Percentiles rank a stretch among this genome's conserved stretches.
Evolutionary conservation across 352 stramenopile species (phyloP).

Genomic region (Phytophthora constricta): DNA sequence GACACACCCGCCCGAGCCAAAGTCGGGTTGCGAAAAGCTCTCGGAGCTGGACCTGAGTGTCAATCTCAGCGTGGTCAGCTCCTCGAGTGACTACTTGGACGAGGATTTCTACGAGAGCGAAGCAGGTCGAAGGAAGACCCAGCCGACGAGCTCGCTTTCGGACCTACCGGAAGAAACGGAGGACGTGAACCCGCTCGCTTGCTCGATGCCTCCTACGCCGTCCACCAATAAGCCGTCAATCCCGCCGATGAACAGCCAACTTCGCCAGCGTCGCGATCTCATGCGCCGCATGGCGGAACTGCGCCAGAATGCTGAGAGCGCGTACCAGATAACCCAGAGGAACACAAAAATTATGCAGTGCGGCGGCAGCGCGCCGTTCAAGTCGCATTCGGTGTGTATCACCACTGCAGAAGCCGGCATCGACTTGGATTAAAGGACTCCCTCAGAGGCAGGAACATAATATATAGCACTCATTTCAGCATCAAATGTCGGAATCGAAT

Average conservation of each 20-base stretch:
- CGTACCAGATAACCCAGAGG: conserved; percentile 35
- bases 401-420: conserved; percentile 9
- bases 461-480: no score
- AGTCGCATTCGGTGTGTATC: conserved; percentile 21
- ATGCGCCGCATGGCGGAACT: conserved; percentile 41
- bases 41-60: conserved; percentile 20
- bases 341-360: conserved; percentile 38
- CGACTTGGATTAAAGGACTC: conserved; percentile 19
- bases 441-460: conserved; percentile 1
- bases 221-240: conserved; percentile 10
- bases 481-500: no score
- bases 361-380: conserved; percentile 4
- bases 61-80: conserved; percentile 24
- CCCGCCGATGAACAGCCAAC: conserved; percentile 17
- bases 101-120: conserved; percentile 27
- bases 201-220: conserved; percentile 20
- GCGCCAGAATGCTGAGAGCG: conserved; percentile 38
- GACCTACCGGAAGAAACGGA: conserved; percentile 15
- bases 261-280: conserved; percentile 24
- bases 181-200: conserved; percentile 18
- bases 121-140: conserved; percentile 32
- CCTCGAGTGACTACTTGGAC: conserved; percentile 26
- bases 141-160: conserved; percentile 17
- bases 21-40: conserved; percentile 17
- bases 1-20: conserved; percentile 20